Evolutionary conservation across 1,284 basidiomycete genomes (phyloP).

Genomic region (Irpex rosettiformis): DNA sequence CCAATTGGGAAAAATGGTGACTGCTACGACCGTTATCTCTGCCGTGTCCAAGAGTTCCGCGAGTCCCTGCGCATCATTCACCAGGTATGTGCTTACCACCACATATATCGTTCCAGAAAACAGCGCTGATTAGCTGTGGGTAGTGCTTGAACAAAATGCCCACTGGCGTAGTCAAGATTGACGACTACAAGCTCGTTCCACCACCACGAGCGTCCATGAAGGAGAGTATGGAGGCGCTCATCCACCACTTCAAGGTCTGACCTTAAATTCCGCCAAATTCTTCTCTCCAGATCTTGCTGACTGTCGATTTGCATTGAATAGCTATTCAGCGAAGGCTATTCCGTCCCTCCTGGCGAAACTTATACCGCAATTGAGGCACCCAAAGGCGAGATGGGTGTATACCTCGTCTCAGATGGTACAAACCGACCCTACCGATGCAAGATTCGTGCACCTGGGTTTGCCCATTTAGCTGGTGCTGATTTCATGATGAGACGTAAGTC

Average conservation of each 20-base stretch:
- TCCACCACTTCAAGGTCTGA: constrained; percentile 94
- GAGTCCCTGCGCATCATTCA: constrained; percentile 90
- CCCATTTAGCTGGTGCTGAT: constrained; percentile 88
- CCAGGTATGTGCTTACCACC: constrained; percentile 43
- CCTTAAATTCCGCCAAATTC: constrained; percentile 13
- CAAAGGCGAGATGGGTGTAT: constrained; percentile 98
- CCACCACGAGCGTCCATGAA: constrained; percentile 98
- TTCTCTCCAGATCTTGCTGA: constrained; percentile 6
- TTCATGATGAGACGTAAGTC: constrained; percentile 90
- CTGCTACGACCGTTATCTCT: constrained; percentile 95
- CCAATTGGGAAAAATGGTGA: constrained; percentile 97
- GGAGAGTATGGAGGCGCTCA: constrained; percentile 97
- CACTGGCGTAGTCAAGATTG: constrained; percentile 88
- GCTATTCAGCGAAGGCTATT: constrained; percentile 96
- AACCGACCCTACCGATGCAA: constrained; percentile 94
- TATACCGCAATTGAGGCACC: constrained; percentile 98
- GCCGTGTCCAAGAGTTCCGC: constrained; percentile 97
- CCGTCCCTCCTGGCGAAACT: constrained; percentile 97
- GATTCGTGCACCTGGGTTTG: constrained; percentile 92
- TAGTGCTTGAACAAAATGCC: constrained; percentile 98
- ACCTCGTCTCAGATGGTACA: constrained; percentile 91
- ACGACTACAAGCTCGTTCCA: constrained; percentile 97
- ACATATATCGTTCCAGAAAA: not conserved
- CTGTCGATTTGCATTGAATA: constrained; percentile 28
- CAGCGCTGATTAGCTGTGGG: not conserved